phyloP scores from a whole-genome alignment of 176 grass and related monocot genomes.

The Triticum monococcum region DNA sequence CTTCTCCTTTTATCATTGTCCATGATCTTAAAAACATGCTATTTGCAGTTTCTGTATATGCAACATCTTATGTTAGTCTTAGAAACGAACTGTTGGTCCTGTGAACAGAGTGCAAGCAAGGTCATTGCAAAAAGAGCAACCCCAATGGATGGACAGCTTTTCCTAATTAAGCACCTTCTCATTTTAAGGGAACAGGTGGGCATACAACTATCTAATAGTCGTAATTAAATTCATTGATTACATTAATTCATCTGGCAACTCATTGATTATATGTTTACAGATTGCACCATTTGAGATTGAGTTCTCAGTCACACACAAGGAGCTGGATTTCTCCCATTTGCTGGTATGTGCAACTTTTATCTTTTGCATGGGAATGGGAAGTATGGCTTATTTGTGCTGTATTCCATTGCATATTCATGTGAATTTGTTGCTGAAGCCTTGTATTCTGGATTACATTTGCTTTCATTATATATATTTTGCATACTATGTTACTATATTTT shows the following conservation, averaged over 20 bases:
- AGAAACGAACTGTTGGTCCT: constrained; percentile 24
- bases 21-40: constrained; percentile 7
- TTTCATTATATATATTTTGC: not conserved
- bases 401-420: constrained; percentile 11
- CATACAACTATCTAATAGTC: constrained; percentile 16
- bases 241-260: constrained; percentile 24
- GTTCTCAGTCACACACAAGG: constrained; percentile 94
- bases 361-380: constrained; percentile 23
- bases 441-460: constrained; percentile 6
- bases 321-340: constrained; percentile 99
- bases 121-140: constrained; percentile 78
- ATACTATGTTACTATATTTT: too few species aligned
- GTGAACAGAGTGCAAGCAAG: constrained; percentile 83
- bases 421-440: not conserved
- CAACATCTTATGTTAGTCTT: constrained; percentile 30
- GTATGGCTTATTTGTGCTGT: constrained; percentile 16
- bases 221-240: constrained; percentile 9
- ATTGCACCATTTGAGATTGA: constrained; percentile 92
- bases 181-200: constrained; percentile 91
- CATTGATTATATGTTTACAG: constrained; percentile 45
- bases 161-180: constrained; percentile 96
- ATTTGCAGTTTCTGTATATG: constrained; percentile 23
- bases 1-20: constrained; percentile 9
- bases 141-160: constrained; percentile 91
- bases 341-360: constrained; percentile 57